Conservation (phyloP, 331 rosid species). For the Rosa hybrid region DNA sequence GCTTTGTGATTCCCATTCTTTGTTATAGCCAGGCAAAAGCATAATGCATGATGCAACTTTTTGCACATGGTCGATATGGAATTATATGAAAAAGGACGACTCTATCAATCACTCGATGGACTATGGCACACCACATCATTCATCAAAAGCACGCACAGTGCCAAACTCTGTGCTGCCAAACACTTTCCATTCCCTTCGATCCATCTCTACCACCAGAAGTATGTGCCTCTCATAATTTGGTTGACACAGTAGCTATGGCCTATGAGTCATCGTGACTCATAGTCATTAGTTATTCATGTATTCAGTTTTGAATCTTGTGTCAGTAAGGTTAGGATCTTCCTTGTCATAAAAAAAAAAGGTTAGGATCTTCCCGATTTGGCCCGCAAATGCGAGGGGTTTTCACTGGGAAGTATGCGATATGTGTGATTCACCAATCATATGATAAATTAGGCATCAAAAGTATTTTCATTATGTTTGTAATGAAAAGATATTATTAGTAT, state of each 20-base stretch:
- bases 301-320: not conserved
- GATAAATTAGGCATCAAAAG: not conserved
- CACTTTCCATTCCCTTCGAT: not conserved
- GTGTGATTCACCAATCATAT: not conserved
- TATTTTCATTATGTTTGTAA: too few species aligned
- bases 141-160: not conserved
- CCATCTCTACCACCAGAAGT: not conserved
- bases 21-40: not conserved
- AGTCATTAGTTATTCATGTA: not conserved
- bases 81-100: not conserved
- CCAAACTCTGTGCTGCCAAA: not conserved
- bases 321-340: not conserved
- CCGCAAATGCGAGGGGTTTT: too few species aligned
- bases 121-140: not conserved
- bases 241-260: not conserved
- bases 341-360: not conserved
- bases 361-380: not conserved
- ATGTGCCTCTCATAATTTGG: not conserved
- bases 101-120: not conserved
- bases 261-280: not conserved
- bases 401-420: not conserved
- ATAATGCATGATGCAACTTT: not conserved
- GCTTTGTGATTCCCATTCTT: not conserved
- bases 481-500: too few species aligned
- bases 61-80: constrained; percentile 17